Evolutionary conservation across 2,329 filamentous ascomycete genomes (phyloP).

Genomic region (Trichophyton verrucosum): DNA sequence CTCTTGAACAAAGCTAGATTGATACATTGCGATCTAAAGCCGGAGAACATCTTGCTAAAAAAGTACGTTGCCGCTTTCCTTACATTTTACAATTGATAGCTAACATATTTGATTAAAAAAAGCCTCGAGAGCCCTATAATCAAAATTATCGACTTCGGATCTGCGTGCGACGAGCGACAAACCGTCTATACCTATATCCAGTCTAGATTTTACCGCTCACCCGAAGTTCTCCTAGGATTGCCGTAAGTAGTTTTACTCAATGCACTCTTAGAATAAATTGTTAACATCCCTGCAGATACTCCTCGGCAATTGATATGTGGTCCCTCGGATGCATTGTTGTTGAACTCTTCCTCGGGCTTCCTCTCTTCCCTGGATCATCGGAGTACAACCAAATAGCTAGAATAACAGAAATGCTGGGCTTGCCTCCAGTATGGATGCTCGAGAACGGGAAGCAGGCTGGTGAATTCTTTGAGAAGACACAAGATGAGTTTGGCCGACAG

Average conservation of each 20-base stretch:
- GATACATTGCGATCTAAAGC: slow-evolving; percentile 96
- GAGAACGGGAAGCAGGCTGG: slow-evolving; percentile 97
- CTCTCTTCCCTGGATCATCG: slow-evolving; percentile 89
- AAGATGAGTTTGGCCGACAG: slow-evolving; percentile 83
- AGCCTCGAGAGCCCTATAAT: slow-evolving; percentile 94
- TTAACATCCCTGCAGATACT: slow-evolving; percentile 48
- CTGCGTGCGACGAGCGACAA: slow-evolving; percentile 93
- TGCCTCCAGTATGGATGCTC: slow-evolving; percentile 97
- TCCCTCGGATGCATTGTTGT: slow-evolving; percentile 97
- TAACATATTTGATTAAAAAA: background rate
- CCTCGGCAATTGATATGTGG: slow-evolving; percentile 99
- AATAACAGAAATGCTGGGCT: slow-evolving; percentile 95
- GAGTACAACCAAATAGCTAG: slow-evolving; percentile 97
- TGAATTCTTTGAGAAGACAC: slow-evolving; percentile 89
- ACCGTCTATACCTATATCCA: slow-evolving; percentile 99
- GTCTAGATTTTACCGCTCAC: slow-evolving; percentile 93
- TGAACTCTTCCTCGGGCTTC: slow-evolving; percentile 87
- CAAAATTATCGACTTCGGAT: slow-evolving; percentile 99
- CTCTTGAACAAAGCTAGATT: slow-evolving; percentile 90
- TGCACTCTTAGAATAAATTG: background rate
- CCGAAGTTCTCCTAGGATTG: slow-evolving; percentile 85
- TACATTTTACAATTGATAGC: background rate
- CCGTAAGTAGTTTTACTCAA: slow-evolving; percentile 40
- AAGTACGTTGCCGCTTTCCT: slow-evolving; percentile 44
- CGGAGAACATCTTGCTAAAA: slow-evolving; percentile 93